phyloP scores from a whole-genome alignment of 306 rosid genomes.

The Ormosia semicastrata region DNA sequence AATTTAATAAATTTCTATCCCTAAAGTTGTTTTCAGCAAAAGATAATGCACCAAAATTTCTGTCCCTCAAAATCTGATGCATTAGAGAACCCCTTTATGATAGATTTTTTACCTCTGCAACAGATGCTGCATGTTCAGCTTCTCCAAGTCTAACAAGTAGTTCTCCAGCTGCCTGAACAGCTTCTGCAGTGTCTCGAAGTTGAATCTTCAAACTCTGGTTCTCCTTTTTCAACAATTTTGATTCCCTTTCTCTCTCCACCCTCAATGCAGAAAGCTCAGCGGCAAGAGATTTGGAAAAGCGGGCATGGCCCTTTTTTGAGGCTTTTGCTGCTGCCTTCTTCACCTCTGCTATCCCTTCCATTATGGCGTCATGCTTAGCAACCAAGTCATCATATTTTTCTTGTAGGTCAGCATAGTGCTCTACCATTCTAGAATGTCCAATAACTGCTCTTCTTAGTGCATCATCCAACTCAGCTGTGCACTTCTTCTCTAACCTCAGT shows the following conservation, averaged over 20 bases:
- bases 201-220: conserved; percentile 79
- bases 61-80: not conserved
- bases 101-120: conserved; percentile 67
- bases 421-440: conserved; percentile 89
- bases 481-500: conserved; percentile 62
- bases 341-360: conserved; percentile 89
- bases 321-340: conserved; percentile 90
- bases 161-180: conserved; percentile 98
- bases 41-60: not conserved
- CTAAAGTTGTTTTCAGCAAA: not conserved
- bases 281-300: conserved; percentile 69
- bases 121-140: conserved; percentile 75
- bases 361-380: conserved; percentile 72
- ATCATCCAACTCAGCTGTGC: conserved; percentile 80
- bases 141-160: conserved; percentile 92
- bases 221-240: conserved; percentile 72
- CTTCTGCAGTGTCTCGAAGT: conserved; percentile 96
- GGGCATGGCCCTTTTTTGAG: conserved; percentile 69
- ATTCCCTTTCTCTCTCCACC: conserved; percentile 73
- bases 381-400: conserved; percentile 80
- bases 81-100: not conserved
- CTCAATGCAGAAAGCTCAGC: conserved; percentile 70
- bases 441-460: conserved; percentile 78
- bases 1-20: not conserved
- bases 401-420: conserved; percentile 91